Conservation (phyloP, 768 basidiomycete species). For the Phylloporus sp. region DNA sequence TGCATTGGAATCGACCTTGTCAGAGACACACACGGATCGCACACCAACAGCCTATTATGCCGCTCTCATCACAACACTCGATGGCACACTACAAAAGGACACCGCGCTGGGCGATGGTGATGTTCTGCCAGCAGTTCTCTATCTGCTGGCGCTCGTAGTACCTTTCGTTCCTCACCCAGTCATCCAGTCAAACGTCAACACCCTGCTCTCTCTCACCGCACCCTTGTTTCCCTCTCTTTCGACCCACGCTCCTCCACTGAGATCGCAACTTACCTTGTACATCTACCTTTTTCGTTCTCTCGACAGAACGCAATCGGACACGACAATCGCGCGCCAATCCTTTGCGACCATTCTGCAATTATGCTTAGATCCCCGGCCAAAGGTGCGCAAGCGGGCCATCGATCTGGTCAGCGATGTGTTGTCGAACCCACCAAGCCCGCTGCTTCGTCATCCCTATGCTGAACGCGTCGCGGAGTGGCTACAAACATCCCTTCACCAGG, state of each 20-base stretch:
- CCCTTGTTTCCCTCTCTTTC: constrained; percentile 71
- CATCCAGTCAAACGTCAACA: constrained; percentile 69
- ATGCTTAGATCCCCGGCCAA: constrained; percentile 84
- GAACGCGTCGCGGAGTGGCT: constrained; percentile 80
- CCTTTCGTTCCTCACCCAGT: constrained; percentile 69
- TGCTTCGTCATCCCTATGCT: constrained; percentile 81
- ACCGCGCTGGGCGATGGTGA: constrained; percentile 68
- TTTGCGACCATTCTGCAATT: constrained; percentile 84
- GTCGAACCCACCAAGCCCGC: constrained; percentile 70
- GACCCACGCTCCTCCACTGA: constrained; percentile 70
- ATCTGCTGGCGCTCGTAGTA: constrained; percentile 33
- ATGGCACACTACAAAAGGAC: constrained; percentile 67
- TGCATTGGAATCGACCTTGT: constrained; percentile 79
- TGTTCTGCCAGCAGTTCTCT: constrained; percentile 32
- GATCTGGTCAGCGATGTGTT: constrained; percentile 82
- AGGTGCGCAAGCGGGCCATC: constrained; percentile 88
- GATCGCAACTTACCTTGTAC: constrained; percentile 82
- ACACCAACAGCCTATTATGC: constrained; percentile 93
- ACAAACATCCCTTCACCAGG: constrained; percentile 60
- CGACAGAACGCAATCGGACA: constrained; percentile 68
- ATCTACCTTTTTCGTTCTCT: constrained; percentile 65
- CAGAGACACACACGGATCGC: constrained; percentile 61
- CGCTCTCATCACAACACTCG: constrained; percentile 80
- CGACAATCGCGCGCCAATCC: constrained; percentile 65
- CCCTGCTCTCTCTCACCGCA: constrained; percentile 68